phyloP scores from a whole-genome alignment of 2,329 filamentous ascomycete genomes.

The Colletotrichum graminicola region DNA sequence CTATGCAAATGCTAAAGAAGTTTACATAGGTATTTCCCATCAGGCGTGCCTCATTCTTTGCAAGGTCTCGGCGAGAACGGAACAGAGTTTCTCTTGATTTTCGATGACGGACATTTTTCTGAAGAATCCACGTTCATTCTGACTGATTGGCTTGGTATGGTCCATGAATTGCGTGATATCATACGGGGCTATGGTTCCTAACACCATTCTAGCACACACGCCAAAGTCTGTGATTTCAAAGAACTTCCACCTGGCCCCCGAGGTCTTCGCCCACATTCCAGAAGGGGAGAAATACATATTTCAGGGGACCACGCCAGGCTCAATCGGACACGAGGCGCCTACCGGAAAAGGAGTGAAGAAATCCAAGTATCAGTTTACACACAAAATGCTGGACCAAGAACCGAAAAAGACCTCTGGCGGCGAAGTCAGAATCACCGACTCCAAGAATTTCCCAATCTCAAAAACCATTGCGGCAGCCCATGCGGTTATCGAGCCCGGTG shows the following conservation, averaged over 20 bases:
- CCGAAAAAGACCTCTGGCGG: conserved; percentile 76
- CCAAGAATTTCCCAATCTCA: conserved; percentile 79
- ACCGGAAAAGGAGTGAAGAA: conserved; percentile 72
- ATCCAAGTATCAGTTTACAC: conserved; percentile 77
- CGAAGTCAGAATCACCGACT: conserved; percentile 79
- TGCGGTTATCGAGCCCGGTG: conserved; percentile 77
- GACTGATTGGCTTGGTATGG: conserved; percentile 76
- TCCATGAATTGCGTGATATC: not conserved
- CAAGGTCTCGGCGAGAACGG: conserved; percentile 52
- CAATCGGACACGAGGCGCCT: conserved; percentile 75
- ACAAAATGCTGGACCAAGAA: conserved; percentile 78
- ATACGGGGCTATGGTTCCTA: not conserved
- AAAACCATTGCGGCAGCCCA: conserved; percentile 80
- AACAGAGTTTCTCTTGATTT: conserved; percentile 57
- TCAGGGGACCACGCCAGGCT: conserved; percentile 73
- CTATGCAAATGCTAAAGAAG: not conserved
- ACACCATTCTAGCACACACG: conserved; percentile 67
- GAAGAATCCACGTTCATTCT: conserved; percentile 78
- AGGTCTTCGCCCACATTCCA: conserved; percentile 77
- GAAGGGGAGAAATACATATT: conserved; percentile 82
- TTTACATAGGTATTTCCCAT: conserved; percentile 72
- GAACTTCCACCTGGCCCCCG: conserved; percentile 79
- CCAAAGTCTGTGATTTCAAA: conserved; percentile 78
- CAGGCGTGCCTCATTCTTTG: conserved; percentile 81
- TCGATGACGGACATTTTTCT: conserved; percentile 64